Evolutionary conservation across 345 rosid species (phyloP).

Genomic region (Trapa incisa): DNA sequence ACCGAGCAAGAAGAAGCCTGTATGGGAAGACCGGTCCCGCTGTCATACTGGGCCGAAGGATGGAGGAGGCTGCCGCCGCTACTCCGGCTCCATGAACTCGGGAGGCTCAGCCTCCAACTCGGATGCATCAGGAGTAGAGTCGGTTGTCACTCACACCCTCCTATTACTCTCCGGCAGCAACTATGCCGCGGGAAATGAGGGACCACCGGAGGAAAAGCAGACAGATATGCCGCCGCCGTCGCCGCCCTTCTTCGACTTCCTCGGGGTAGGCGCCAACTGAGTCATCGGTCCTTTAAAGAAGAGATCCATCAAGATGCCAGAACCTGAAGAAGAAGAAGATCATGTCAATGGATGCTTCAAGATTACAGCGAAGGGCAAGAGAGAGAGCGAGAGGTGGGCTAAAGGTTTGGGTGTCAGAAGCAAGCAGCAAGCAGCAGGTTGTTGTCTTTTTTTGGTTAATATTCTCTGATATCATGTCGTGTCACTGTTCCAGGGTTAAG

Average conservation of each 20-base stretch:
- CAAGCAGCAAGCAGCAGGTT: neutral
- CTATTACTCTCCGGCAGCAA: neutral
- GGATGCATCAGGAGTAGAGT: constrained; percentile 36
- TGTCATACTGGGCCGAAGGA: neutral
- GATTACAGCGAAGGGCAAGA: no score
- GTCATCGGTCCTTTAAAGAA: no score
- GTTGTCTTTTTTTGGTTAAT: neutral
- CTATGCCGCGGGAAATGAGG: neutral
- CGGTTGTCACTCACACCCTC: constrained; percentile 16
- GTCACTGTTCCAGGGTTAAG: constrained; percentile 4
- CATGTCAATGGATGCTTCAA: neutral
- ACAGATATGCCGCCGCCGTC: constrained; percentile 8
- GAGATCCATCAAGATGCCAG: neutral
- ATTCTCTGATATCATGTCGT: neutral
- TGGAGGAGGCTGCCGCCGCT: no score
- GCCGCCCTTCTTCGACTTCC: constrained; percentile 45
- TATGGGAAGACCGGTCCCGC: neutral
- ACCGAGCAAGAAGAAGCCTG: constrained; percentile 1
- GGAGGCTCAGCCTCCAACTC: constrained; percentile 41
- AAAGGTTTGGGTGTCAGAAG: neutral
- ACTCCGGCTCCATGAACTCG: constrained; percentile 1
- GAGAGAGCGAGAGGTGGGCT: neutral
- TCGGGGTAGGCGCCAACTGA: constrained; percentile 43
- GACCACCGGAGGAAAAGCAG: constrained; percentile 2
- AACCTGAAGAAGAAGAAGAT: neutral